Percentiles rank a stretch among this genome's conserved stretches.
Conservation (phyloP, 2,329 filamentous ascomycete species). For the Grosmannia serpens region DNA sequence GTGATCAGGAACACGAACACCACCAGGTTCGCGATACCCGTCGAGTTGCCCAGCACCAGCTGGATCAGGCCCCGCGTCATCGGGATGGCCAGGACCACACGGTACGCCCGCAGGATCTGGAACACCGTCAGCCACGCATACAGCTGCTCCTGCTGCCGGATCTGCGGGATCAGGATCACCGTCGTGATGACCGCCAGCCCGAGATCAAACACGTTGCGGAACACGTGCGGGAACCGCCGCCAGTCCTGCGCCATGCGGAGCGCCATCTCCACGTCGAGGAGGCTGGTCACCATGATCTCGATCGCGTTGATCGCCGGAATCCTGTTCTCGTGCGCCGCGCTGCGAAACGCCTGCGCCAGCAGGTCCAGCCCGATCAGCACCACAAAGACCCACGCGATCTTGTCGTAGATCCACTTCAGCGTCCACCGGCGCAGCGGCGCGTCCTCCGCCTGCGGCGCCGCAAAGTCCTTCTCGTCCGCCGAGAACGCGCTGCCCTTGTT, state of each 20-base stretch:
- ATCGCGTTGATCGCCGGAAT: slow-evolving; percentile 55
- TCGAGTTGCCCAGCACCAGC: slow-evolving; percentile 79
- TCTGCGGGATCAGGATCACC: slow-evolving; percentile 73
- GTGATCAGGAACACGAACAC: slow-evolving; percentile 94
- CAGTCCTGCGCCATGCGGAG: slow-evolving; percentile 70
- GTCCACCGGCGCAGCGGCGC: slow-evolving; percentile 26
- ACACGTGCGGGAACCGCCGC: slow-evolving; percentile 64
- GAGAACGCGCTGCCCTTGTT: slow-evolving; percentile 91
- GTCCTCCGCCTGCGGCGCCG: slow-evolving; percentile 26
- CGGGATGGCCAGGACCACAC: slow-evolving; percentile 79
- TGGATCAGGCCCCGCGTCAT: slow-evolving; percentile 79
- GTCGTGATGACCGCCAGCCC: slow-evolving; percentile 69
- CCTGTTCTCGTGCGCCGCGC: slow-evolving; percentile 59
- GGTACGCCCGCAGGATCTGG: slow-evolving; percentile 84
- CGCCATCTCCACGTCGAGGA: slow-evolving; percentile 72
- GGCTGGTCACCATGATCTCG: slow-evolving; percentile 64
- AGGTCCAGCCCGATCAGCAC: slow-evolving; percentile 68
- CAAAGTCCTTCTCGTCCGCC: slow-evolving; percentile 46
- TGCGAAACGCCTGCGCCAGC: slow-evolving; percentile 67
- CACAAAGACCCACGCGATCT: slow-evolving; percentile 68
- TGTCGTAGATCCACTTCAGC: slow-evolving; percentile 63
- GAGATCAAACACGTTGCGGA: slow-evolving; percentile 71
- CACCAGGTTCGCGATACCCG: slow-evolving; percentile 88
- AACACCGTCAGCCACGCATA: slow-evolving; percentile 90
- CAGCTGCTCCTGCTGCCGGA: slow-evolving; percentile 55